These are phyloP conservation scores for Lactarius deliciosus DNA, from an alignment of 768 basidiomycete genomes.

Conservation along the genomic window DNA sequence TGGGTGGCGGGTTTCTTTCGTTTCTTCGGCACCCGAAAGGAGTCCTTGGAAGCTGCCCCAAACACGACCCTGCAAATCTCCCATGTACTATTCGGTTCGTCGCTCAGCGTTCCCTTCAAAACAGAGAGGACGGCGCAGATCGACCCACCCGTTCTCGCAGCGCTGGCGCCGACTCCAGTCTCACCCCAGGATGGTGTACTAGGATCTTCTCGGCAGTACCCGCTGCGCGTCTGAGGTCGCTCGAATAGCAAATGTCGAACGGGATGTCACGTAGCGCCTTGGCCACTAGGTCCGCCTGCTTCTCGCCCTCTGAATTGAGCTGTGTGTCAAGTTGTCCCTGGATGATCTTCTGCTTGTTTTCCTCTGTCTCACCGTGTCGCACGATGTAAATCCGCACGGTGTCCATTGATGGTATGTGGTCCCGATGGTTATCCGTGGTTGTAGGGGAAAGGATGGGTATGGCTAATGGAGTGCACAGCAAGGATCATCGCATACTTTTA, in stretches of 20 bases:
- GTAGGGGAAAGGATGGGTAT: not conserved
- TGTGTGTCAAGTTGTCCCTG: conserved; percentile 75
- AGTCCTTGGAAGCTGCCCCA: conserved; percentile 2
- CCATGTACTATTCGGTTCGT: conserved; percentile 49
- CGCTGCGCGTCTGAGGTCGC: conserved; percentile 68
- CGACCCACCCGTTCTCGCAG: conserved; percentile 67
- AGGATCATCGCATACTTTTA: not conserved
- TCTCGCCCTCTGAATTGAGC: conserved; percentile 60
- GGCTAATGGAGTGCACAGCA: not conserved
- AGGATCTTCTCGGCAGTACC: conserved; percentile 73
- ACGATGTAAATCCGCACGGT: conserved; percentile 59
- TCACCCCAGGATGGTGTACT: conserved; percentile 48
- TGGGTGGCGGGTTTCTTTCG: conserved; percentile 27
- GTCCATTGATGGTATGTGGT: conserved; percentile 30
- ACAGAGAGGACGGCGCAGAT: not conserved
- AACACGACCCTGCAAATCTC: conserved; percentile 54
- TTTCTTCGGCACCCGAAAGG: not conserved
- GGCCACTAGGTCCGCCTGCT: conserved; percentile 59
- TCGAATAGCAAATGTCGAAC: conserved; percentile 64
- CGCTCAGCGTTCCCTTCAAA: not conserved
- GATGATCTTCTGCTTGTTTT: conserved; percentile 59
- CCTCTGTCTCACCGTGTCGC: conserved; percentile 78
- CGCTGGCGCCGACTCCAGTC: conserved; percentile 44
- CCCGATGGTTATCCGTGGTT: not conserved
- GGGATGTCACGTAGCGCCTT: conserved; percentile 50